Evolutionary conservation across 139 green algal species (phyloP), one percentile per base, ranked within the genome.

Genomic region (Tetraselmis chui): DNA sequence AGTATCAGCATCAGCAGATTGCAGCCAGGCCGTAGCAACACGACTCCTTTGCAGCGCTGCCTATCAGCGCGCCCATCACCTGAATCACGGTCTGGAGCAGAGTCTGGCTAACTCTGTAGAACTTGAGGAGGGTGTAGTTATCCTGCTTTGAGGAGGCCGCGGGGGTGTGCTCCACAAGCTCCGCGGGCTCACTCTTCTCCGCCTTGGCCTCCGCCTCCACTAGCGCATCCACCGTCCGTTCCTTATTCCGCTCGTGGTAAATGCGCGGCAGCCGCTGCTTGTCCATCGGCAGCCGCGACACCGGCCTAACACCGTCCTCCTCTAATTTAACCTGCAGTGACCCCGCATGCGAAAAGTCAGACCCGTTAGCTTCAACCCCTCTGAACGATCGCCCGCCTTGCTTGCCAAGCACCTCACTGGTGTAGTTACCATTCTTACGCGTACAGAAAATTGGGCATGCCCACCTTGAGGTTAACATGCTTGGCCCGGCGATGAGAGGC

Each of bases 41-140:
- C 74, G n/a, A n/a, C n/a, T n/a, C n/a, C n/a, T n/a, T n/a, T n/a
- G n/a, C n/a, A n/a, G n/a, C n/a, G n/a, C n/a, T n/a, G n/a, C n/a
- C n/a, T n/a, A n/a, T n/a, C n/a, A n/a, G n/a, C n/a, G n/a, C n/a
- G n/a, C n/a, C n/a, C n/a, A n/a, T 76, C 29, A 80, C 84, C 76
- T 28, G 28, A 67, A 86, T n/a, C n/a, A 90, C 80, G 1, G 81
- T 84, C 18, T 75, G 76, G 29, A 92, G 67, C 59, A 93, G 76
- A 1, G 80, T 30, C 0, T 45, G 80, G 59, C 24, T 81, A 29
- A 92, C 76, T 29, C 82, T 87, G 80, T 93, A 91, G 28, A 91
- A 90, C 82, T 92, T 93, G 28, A 93, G 87, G 83, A 93, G 76
- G 22, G 85, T 91, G 80, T 92, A 93, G 26, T 85, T 82, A 67